Evolutionary conservation across 2,329 filamentous ascomycete species (phyloP).

Genomic region (Epicoccum nigrum): DNA sequence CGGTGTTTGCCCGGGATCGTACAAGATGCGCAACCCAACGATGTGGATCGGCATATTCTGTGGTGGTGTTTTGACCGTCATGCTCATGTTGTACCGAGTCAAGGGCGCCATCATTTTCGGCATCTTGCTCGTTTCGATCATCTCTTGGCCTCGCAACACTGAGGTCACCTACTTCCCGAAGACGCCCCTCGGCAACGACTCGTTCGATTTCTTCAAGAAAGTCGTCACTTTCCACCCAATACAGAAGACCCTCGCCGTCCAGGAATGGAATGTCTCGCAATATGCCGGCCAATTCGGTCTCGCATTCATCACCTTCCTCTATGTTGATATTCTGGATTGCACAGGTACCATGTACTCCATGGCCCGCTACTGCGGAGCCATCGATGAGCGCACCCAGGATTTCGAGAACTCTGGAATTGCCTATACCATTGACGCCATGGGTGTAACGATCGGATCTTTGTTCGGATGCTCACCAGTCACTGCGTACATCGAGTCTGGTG

Average conservation of each 20-base stretch:
- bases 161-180: slow-evolving; percentile 82
- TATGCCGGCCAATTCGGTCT: slow-evolving; percentile 79
- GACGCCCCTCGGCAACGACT: slow-evolving; percentile 68
- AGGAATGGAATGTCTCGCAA: slow-evolving; percentile 72
- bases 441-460: slow-evolving; percentile 79
- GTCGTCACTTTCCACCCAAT: slow-evolving; percentile 87
- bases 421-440: slow-evolving; percentile 82
- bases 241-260: slow-evolving; percentile 68
- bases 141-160: slow-evolving; percentile 83
- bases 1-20: slow-evolving; percentile 64
- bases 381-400: slow-evolving; percentile 82
- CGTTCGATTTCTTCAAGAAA: slow-evolving; percentile 86
- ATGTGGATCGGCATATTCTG: slow-evolving; percentile 92
- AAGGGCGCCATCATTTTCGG: slow-evolving; percentile 86
- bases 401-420: slow-evolving; percentile 85
- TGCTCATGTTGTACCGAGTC: slow-evolving; percentile 84
- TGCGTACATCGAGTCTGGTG: slow-evolving; percentile 87
- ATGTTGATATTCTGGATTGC: slow-evolving; percentile 87
- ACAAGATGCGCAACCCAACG: slow-evolving; percentile 81
- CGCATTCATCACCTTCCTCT: slow-evolving; percentile 86
- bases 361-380: slow-evolving; percentile 80
- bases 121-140: slow-evolving; percentile 82
- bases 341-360: slow-evolving; percentile 90
- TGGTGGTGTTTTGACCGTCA: slow-evolving; percentile 77
- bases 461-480: slow-evolving; percentile 82